Base-by-base conservation (phyloP, 495 filamentous ascomycete species). In the Cercophora sp. region DNA sequence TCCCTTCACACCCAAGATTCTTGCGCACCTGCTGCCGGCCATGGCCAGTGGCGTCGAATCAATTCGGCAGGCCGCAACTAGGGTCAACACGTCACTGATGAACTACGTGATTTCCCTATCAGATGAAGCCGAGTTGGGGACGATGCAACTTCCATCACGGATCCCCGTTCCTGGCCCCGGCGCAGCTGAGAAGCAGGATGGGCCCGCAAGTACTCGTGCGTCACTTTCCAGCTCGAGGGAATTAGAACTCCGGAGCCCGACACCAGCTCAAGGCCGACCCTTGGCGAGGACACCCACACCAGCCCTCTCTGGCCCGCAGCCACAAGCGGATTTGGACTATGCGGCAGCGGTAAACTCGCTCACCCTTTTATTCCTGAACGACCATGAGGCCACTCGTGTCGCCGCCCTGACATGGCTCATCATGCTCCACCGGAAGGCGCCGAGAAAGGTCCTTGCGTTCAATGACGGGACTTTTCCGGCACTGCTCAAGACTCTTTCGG, bases 401-500 rank as follows among this genome's bases (percentile, higher is more conserved):
- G 92, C 91, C 23, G 91, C 94, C 5, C 73, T 99, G 27, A 88
- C 87, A 5, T 99, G 94, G 94, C 79, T 99, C 23, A 88, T 97
- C 43, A 96, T 96, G 93, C 75, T 99, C 45, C 93, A 99, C 63
- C 82, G 86, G 37, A 96, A 95, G 70, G 91, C 93, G 8, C 94
- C 93, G 16, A 80, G 87, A 18, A 97, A 96, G 67, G 89, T 96
- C 34, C 79, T 97, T 16, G 91, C 92, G 23, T 96, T 96, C 59
- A 96, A 96, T 56, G 94, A 97, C 64, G 93, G 91, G 23, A 97
- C 91, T 0, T 99, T 97, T 63, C 92, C 93, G 8, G 94, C 91
- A 10, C 78, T 99, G 26, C 81, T 99, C 20, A 97, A 99, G 68
- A 99, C 94, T 0, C 76, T 99, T 2, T 96, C 92, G 2, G 94